Conservation (phyloP, 306 rosid species). For the Ammopiptanthus mongolicus region DNA sequence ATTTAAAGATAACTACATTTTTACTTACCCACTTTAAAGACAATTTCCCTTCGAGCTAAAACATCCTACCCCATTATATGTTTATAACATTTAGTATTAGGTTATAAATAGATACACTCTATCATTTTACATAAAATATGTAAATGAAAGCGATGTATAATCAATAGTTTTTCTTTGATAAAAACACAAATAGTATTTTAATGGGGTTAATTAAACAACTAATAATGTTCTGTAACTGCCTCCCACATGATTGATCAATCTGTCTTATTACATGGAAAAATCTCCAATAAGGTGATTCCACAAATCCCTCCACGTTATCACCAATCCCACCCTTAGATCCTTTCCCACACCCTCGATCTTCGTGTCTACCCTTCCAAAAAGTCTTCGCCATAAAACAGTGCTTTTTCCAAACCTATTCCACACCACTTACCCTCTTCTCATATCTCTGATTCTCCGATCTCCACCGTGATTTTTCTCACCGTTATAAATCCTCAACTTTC, state of each 20-base stretch:
- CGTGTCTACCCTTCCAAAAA: conserved; percentile 17
- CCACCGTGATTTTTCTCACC: not conserved
- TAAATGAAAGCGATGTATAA: too few species aligned
- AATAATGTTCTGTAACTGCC: not conserved
- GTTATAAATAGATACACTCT: too few species aligned
- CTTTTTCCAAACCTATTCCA: conserved; percentile 12
- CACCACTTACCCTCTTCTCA: too few species aligned
- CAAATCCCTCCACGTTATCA: conserved; percentile 33
- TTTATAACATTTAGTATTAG: too few species aligned
- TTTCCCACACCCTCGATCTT: not conserved
- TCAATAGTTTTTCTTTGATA: not conserved
- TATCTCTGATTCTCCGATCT: not conserved
- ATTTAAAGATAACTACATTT: too few species aligned
- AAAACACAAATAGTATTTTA: not conserved
- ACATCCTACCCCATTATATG: too few species aligned
- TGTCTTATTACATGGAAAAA: conserved; percentile 35
- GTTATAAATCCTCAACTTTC: not conserved
- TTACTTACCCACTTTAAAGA: too few species aligned
- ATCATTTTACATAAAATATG: too few species aligned
- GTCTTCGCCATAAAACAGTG: conserved; percentile 4
- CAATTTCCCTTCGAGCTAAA: too few species aligned
- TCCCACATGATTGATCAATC: conserved; percentile 21
- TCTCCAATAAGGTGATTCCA: conserved; percentile 37
- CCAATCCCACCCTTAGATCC: conserved; percentile 29
- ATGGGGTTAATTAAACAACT: not conserved